phyloP scores from a whole-genome alignment of 2,329 filamentous ascomycete genomes.

The Drechslera avenae region DNA sequence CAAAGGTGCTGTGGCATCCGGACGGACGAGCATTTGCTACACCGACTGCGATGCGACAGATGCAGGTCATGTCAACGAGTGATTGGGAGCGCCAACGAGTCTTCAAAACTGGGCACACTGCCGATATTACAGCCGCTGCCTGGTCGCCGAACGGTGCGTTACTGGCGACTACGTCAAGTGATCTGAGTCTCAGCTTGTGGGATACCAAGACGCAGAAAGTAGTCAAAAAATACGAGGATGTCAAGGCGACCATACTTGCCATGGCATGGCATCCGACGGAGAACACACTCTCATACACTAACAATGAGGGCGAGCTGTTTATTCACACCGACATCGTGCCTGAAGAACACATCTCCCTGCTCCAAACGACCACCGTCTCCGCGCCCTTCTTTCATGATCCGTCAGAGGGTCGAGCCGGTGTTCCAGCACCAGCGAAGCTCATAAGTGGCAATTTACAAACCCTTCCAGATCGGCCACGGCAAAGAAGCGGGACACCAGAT shows the following conservation, averaged over 20 bases:
- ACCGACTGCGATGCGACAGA: constrained; percentile 77
- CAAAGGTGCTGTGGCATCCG: constrained; percentile 85
- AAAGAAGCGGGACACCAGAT: constrained; percentile 65
- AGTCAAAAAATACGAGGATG: constrained; percentile 75
- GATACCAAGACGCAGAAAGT: constrained; percentile 86
- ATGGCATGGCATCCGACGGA: constrained; percentile 89
- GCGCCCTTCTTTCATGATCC: constrained; percentile 88
- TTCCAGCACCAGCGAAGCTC: constrained; percentile 58
- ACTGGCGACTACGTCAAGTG: constrained; percentile 67
- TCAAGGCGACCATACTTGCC: constrained; percentile 75
- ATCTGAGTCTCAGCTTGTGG: constrained; percentile 77
- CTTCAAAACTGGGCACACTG: constrained; percentile 79
- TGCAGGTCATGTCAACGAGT: constrained; percentile 81
- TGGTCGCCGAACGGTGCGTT: constrained; percentile 97
- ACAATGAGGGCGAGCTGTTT: constrained; percentile 88
- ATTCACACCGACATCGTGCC: constrained; percentile 76
- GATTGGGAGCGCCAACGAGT: constrained; percentile 87
- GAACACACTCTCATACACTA: constrained; percentile 90
- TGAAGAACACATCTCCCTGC: constrained; percentile 53
- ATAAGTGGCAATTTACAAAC: constrained; percentile 62
- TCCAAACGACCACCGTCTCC: constrained; percentile 66
- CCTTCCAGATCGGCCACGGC: constrained; percentile 59
- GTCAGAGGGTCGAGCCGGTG: constrained; percentile 69
- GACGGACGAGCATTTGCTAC: constrained; percentile 90
- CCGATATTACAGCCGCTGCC: constrained; percentile 81